Conservation (phyloP, 345 rosid genomes). For the Clausena lansium region DNA sequence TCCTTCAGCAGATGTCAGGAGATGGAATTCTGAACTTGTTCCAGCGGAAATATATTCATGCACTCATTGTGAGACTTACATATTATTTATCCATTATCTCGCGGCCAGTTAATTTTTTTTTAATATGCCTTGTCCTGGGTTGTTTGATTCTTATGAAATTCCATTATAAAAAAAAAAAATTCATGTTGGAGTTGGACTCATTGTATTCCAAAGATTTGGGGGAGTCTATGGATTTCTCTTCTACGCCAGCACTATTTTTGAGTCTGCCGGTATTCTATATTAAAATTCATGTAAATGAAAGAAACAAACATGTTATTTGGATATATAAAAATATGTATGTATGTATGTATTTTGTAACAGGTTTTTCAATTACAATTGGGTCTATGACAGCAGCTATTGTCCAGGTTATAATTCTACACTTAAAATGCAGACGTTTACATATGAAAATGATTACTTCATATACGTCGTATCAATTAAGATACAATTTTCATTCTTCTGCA, state of each 20-base stretch:
- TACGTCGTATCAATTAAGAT: not conserved
- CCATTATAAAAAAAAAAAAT: not conserved
- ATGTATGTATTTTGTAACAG: not conserved
- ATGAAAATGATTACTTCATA: not conserved
- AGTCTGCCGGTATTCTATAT: slow-evolving; percentile 28
- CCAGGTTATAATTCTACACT: slow-evolving; percentile 20
- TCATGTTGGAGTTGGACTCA: slow-evolving; percentile 44
- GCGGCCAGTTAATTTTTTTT: not conserved
- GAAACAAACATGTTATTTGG: too few relatives aligned
- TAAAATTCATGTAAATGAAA: too few relatives aligned
- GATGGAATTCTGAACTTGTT: slow-evolving; percentile 23
- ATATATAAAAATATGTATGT: not conserved
- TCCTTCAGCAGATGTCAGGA: slow-evolving; percentile 14
- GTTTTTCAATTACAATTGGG: slow-evolving; percentile 36
- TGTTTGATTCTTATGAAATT: too few relatives aligned
- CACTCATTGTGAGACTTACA: slow-evolving; percentile 12
- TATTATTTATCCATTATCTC: not conserved
- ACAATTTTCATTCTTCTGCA: slow-evolving; percentile 7
- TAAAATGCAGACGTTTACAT: not conserved
- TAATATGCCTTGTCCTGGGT: not conserved
- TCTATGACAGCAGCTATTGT: slow-evolving; percentile 27
- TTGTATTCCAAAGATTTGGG: slow-evolving; percentile 41
- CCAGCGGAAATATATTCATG: slow-evolving; percentile 22
- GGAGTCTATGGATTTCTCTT: slow-evolving; percentile 41
- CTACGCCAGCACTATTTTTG: slow-evolving; percentile 33